Evolutionary conservation across 805 yeast species (phyloP), one percentile per base, ranked within the genome.

Genomic region (Pichia scutulata): DNA sequence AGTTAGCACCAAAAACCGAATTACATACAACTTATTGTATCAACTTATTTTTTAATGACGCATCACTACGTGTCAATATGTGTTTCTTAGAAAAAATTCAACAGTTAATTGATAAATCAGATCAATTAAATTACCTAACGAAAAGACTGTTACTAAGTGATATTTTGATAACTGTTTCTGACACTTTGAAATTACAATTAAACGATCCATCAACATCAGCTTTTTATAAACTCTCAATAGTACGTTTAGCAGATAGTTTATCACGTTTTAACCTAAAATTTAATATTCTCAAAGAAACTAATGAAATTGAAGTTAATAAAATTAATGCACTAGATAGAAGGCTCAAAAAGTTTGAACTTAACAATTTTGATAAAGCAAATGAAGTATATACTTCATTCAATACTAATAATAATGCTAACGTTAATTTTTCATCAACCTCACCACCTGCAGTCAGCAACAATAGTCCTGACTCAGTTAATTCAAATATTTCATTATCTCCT

Each of bases 1-100:
- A 42, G 26, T 12, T 22, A 37, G 10, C 7, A 6, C 44, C 41
- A 13, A 7, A 19, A 18, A 30, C 22, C 4, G 41, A 43, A 8
- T 2, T 22, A n/a, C 28, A 48, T n/a, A 33, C 41, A 26, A 36
- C 30, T 16, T 48, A 19, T 44, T 44, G 47, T 22, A 2, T 40
- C 26, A 49, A 43, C 22, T 22, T 50, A 18, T 30, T 25, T 25
- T 49, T 49, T 21, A 46, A 45, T 41, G 44, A 49, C 12, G 49
- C 49, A 19, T 41, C 41, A 8, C 41, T 13, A 28, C 39, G 39
- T 16, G 33, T 49, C 16, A 22, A 49, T 42, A 5, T 9, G 2
- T 23, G 16, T 14, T 22, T 49, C n/a, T 36, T 22, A 12, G 14
- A 19, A 1, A 37, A 22, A 21, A 14, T 49, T 14, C 18, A 24